phyloP scores from a whole-genome alignment of 1,284 basidiomycete species.

The Thecaphora thlaspeos region DNA sequence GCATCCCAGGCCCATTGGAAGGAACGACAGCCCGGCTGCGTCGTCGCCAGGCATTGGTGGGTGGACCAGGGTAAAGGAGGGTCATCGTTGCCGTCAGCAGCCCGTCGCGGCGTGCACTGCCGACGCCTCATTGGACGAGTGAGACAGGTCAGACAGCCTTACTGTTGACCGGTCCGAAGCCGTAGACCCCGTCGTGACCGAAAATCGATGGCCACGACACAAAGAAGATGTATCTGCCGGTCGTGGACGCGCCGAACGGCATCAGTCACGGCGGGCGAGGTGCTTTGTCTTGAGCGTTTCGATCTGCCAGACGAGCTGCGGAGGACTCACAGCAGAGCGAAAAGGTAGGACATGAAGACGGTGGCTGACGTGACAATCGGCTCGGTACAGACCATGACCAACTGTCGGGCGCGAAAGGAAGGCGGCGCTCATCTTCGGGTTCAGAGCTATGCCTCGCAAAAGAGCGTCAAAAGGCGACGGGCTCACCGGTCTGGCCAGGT shows the following conservation, averaged over 20 bases:
- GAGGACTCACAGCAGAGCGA: conserved; percentile 24
- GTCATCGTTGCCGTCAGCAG: too few relatives aligned
- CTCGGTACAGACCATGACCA: conserved; percentile 29
- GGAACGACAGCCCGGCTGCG: conserved; percentile 20
- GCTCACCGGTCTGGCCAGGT: conserved; percentile 28
- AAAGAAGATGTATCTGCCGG: conserved; percentile 24
- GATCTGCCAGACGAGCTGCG: too few relatives aligned
- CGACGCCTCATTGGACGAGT: too few relatives aligned
- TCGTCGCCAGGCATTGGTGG: too few relatives aligned
- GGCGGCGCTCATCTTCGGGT: neutral
- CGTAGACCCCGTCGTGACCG: conserved; percentile 24
- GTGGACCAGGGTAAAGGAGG: too few relatives aligned
- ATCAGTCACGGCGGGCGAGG: neutral
- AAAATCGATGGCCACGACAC: conserved; percentile 32
- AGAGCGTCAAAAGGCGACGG: too few relatives aligned
- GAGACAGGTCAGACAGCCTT: too few relatives aligned
- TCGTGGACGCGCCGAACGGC: neutral
- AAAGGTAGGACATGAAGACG: conserved; percentile 30
- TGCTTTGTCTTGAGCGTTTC: too few relatives aligned
- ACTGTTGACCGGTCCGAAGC: conserved; percentile 17
- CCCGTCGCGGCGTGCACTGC: too few relatives aligned
- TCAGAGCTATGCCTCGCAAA: neutral
- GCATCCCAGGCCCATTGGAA: conserved; percentile 21
- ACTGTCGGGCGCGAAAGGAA: neutral
- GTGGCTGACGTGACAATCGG: conserved; percentile 28